Conservation (phyloP, 345 rosid genomes). For the Bretschneidera sinensis region DNA sequence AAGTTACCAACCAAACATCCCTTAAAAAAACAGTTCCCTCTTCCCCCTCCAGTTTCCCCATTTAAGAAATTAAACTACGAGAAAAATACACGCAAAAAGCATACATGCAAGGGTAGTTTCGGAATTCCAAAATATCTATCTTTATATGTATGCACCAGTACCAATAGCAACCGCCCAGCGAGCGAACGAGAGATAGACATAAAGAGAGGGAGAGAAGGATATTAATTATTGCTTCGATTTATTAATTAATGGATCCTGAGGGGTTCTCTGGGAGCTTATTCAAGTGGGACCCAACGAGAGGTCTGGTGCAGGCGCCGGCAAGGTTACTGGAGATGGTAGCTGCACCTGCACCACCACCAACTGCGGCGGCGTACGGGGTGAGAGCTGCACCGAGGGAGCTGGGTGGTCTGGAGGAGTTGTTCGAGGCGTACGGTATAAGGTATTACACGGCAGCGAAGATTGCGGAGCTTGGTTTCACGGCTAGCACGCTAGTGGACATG, state of each 20-base stretch:
- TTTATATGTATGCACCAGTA: slow-evolving; percentile 14
- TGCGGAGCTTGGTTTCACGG: slow-evolving; percentile 94
- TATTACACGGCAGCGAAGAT: slow-evolving; percentile 84
- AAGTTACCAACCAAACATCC: slow-evolving; percentile 27
- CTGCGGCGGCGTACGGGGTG: slow-evolving; percentile 35
- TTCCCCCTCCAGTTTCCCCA: slow-evolving; percentile 13
- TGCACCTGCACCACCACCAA: slow-evolving; percentile 18
- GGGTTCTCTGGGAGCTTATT: slow-evolving; percentile 67
- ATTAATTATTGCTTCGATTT: no score
- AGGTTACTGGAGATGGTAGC: slow-evolving; percentile 27
- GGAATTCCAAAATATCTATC: slow-evolving; percentile 17
- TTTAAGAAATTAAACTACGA: neutral
- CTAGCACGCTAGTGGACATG: slow-evolving; percentile 85
- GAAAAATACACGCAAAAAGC: neutral
- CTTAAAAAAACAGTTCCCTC: slow-evolving; percentile 1
- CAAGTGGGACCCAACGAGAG: slow-evolving; percentile 70
- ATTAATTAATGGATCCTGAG: slow-evolving; percentile 66
- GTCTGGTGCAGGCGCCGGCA: slow-evolving; percentile 28
- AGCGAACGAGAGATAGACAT: slow-evolving; percentile 14
- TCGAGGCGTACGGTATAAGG: slow-evolving; percentile 79
- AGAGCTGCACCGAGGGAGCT: slow-evolving; percentile 50
- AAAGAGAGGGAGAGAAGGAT: no score
- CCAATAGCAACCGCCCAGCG: slow-evolving; percentile 9
- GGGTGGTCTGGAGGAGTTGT: slow-evolving; percentile 73
- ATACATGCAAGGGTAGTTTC: slow-evolving; percentile 27